Conservation (phyloP, 768 basidiomycete genomes). For the Amanita phalloides region DNA sequence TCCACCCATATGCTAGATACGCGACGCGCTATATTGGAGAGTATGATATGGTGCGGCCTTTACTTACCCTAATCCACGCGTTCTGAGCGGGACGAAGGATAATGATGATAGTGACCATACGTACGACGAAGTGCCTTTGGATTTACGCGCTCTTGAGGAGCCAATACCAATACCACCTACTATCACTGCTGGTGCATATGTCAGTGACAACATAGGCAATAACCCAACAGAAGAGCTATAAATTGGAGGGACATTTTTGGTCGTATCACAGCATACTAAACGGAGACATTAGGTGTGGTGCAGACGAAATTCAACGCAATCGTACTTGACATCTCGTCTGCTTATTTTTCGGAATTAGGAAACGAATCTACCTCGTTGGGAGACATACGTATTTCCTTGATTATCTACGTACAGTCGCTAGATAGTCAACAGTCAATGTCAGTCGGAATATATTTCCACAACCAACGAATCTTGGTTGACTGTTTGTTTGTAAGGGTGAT, state of each 20-base stretch:
- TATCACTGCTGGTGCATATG: too few species aligned
- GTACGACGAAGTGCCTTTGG: background rate
- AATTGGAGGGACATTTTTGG: background rate
- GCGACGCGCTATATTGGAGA: background rate
- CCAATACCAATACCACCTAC: background rate
- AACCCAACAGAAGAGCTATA: background rate
- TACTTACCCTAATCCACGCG: too few species aligned
- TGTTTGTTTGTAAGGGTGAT: too few species aligned
- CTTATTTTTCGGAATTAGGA: background rate
- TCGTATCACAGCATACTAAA: background rate
- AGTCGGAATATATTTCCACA: too few species aligned
- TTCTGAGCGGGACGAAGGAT: background rate
- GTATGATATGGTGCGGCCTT: background rate
- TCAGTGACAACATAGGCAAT: background rate
- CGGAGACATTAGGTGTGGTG: background rate
- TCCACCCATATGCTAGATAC: slow-evolving; percentile 1
- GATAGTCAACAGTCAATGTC: too few species aligned
- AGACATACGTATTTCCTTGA: too few species aligned
- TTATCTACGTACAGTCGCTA: too few species aligned
- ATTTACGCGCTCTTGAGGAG: background rate
- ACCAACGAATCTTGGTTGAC: too few species aligned
- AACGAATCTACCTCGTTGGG: background rate
- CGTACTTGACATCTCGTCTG: background rate
- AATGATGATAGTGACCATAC: background rate
- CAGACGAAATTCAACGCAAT: background rate